Conservation (phyloP, 169 alveolate species). For the Plasmodium fragile region DNA sequence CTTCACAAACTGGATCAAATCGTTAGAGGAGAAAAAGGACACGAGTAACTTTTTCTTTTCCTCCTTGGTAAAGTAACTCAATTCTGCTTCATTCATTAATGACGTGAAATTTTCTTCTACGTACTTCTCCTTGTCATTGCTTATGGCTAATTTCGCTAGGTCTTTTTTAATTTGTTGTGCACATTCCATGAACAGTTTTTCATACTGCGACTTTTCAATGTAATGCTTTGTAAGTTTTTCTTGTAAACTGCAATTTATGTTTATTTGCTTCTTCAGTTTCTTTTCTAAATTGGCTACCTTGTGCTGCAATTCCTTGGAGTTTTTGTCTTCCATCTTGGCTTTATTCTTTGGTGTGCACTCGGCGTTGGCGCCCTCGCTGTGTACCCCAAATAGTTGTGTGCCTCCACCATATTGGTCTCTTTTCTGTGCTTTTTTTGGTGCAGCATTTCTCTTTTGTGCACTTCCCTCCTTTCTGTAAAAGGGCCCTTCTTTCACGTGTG, state of each 20-base stretch:
- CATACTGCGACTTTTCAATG: conserved; percentile 69
- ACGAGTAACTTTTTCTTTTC: conserved; percentile 61
- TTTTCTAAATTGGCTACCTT: conserved; percentile 62
- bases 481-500: neutral
- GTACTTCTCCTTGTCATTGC: conserved; percentile 57
- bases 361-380: neutral
- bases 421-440: neutral
- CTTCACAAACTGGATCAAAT: conserved; percentile 39
- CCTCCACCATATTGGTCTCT: neutral
- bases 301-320: conserved; percentile 13
- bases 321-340: conserved; percentile 12
- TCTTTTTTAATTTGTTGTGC: conserved; percentile 51
- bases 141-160: conserved; percentile 22
- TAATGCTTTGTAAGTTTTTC: conserved; percentile 54
- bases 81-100: conserved; percentile 40
- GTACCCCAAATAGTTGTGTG: neutral
- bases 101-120: conserved; percentile 48
- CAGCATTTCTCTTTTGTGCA: conserved; percentile 5
- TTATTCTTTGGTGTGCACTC: neutral
- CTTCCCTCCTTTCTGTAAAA: conserved; percentile 8
- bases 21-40: conserved; percentile 65
- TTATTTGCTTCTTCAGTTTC: conserved; percentile 70
- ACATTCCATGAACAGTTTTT: conserved; percentile 59
- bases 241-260: conserved; percentile 57
- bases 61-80: conserved; percentile 63